Base-by-base conservation (phyloP, 768 basidiomycete species). In the Suillus fuscotomentosus region DNA sequence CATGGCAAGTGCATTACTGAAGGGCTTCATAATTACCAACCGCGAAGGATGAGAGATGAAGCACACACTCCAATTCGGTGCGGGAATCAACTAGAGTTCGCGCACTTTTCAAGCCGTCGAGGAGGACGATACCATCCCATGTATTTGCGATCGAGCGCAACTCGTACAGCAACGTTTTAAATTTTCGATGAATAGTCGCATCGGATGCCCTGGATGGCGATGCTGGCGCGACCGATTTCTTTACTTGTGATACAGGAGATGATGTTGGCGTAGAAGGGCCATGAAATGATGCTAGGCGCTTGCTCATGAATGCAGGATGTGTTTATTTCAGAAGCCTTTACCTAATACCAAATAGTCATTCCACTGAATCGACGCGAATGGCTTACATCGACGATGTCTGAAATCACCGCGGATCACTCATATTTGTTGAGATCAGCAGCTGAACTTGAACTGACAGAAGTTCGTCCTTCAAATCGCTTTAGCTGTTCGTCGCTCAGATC, bases 71-170 rank as follows among this genome's bases (percentile, higher is more conserved):
- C 66, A 97, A 82, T 71, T 94, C 91, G 17, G 94, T 97, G 22
- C 91, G 82, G 20, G 90, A 78, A 70, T 96, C 92, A 3, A 93
- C 83, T 41, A 94, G 79, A 61, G 80, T 85, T 65, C 83, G 87
- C 9, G 84, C 86, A n/a, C 90, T 85, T 68, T 88, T 92, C 45
- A 94, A 76, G 9, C 94, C 94, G 71, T 96, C 93, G 15, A 88
- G 71, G 11, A 90, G 80, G 1, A 95, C 87, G 51, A 95, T 80
- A 68, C 94, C 90, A 67, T 95, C 90, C 94, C 94, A 97, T 60
- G 87, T 90, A 63, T 85, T 81, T 10, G 89, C 76, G 20, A 85
- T 81, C 14, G 79, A 76, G 2, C 84, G 84, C 17, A 95, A 71
- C 68, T 95, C 93, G 39, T 86, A 86, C 41, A 96, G 75, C 4